phyloP scores from a whole-genome alignment of 2,329 filamentous ascomycete species.

The Colletotrichum liriopes region DNA sequence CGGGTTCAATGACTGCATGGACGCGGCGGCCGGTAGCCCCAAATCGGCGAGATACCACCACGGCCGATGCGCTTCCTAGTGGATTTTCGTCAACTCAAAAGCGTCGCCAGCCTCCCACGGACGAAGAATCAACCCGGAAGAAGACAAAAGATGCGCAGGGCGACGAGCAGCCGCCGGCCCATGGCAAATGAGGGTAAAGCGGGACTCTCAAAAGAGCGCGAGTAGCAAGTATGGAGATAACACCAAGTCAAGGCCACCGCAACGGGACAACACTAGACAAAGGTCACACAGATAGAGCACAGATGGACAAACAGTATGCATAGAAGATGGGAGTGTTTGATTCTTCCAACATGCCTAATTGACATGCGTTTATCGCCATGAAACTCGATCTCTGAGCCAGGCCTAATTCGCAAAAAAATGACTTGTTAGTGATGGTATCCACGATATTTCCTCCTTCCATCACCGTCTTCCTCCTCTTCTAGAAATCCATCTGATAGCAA shows the following conservation, averaged over 20 bases:
- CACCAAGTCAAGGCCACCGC: not conserved
- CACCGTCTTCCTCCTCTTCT: slow-evolving; percentile 17
- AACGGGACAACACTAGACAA: not conserved
- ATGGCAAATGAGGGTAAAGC: no score
- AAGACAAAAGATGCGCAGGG: not conserved
- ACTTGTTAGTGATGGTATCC: slow-evolving; percentile 19
- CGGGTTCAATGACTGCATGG: not conserved
- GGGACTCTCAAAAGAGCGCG: not conserved
- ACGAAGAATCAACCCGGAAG: not conserved
- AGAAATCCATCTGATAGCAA: slow-evolving; percentile 6
- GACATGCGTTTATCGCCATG: slow-evolving; percentile 34
- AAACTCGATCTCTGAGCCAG: slow-evolving; percentile 19
- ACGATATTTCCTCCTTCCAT: slow-evolving; percentile 25
- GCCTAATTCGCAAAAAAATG: slow-evolving; percentile 16
- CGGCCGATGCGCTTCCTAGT: not conserved
- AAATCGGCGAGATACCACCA: not conserved
- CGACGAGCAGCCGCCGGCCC: not conserved
- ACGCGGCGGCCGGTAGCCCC: not conserved
- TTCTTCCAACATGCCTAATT: slow-evolving; percentile 36
- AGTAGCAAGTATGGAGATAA: not conserved
- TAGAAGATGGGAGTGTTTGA: slow-evolving; percentile 41
- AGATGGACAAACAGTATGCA: slow-evolving; percentile 6
- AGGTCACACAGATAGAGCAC: not conserved
- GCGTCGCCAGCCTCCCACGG: not conserved
- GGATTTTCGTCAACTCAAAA: not conserved